Conservation (phyloP, 352 stramenopile species). For the Pythium apleroticum region DNA sequence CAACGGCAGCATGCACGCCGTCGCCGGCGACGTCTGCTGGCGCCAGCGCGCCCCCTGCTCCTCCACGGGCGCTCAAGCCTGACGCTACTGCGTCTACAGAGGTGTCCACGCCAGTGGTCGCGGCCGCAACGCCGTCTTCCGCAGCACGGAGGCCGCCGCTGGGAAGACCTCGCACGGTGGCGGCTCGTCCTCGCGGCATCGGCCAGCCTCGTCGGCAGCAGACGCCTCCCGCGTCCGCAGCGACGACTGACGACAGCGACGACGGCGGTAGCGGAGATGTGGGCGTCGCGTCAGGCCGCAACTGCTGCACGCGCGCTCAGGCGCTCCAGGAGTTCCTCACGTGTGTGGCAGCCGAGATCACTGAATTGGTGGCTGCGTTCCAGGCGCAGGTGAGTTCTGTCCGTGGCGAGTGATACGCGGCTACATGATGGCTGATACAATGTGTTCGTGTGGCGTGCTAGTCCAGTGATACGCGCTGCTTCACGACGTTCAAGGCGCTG, state of each 20-base stretch:
- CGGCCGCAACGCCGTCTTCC: not conserved
- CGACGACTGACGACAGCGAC: slow-evolving; percentile 6
- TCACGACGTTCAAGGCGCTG: slow-evolving; percentile 48
- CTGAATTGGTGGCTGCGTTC: slow-evolving; percentile 5
- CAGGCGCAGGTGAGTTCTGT: not conserved
- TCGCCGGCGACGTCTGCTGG: not conserved
- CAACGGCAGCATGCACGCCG: slow-evolving; percentile 12
- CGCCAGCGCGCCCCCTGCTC: not conserved
- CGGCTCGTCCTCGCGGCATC: slow-evolving; percentile 4
- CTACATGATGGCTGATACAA: not conserved
- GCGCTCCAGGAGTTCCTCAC: slow-evolving; percentile 13
- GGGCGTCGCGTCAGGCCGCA: not conserved
- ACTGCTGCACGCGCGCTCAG: not conserved
- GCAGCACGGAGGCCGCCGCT: slow-evolving; percentile 11
- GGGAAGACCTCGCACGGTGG: not conserved
- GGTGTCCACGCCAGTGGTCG: slow-evolving; percentile 6
- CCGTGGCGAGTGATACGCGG: not conserved
- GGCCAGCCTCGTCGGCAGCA: slow-evolving; percentile 1
- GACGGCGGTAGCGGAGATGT: not conserved
- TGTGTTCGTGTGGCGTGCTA: too few species aligned
- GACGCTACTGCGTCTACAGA: slow-evolving; percentile 3
- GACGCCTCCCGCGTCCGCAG: not conserved
- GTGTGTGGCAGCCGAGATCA: slow-evolving; percentile 10
- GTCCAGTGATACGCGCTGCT: slow-evolving; percentile 32
- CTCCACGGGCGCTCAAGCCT: not conserved